These are phyloP conservation scores for Syzygium jambos DNA, from an alignment of 345 rosid species.

Conservation along the genomic window DNA sequence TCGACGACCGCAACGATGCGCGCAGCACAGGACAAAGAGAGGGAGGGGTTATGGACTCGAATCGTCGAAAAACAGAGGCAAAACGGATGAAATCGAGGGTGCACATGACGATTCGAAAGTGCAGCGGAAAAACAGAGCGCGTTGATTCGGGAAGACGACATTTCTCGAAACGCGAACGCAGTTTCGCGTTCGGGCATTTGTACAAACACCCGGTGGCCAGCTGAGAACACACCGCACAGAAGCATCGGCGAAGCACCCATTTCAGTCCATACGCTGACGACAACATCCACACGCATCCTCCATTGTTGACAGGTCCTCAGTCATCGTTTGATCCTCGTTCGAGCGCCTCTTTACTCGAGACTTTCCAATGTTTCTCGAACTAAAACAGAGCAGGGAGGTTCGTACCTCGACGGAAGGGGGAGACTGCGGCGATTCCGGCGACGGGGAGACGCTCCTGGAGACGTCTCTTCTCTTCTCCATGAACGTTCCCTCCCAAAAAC, in stretches of 20 bases:
- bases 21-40: too few species aligned
- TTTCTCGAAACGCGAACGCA: neutral
- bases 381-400: neutral
- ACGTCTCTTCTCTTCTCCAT: too few species aligned
- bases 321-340: neutral
- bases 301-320: neutral
- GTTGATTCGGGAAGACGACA: neutral
- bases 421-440: neutral
- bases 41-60: too few species aligned
- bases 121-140: neutral
- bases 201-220: rapidly evolving
- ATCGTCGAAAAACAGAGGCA: neutral
- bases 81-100: neutral
- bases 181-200: neutral
- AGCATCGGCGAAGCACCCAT: neutral
- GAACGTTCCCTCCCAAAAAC: too few species aligned
- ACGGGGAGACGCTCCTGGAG: too few species aligned
- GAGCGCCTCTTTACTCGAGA: neutral
- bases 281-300: neutral
- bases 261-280: rapidly evolving
- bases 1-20: too few species aligned
- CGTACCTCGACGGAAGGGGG: neutral
- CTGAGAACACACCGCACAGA: neutral
- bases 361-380: neutral
- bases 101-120: rapidly evolving